Percentiles rank a stretch among this genome's conserved stretches.
Conservation (phyloP, 495 filamentous ascomycete genomes). For the Recurvomyces mirabilis region DNA sequence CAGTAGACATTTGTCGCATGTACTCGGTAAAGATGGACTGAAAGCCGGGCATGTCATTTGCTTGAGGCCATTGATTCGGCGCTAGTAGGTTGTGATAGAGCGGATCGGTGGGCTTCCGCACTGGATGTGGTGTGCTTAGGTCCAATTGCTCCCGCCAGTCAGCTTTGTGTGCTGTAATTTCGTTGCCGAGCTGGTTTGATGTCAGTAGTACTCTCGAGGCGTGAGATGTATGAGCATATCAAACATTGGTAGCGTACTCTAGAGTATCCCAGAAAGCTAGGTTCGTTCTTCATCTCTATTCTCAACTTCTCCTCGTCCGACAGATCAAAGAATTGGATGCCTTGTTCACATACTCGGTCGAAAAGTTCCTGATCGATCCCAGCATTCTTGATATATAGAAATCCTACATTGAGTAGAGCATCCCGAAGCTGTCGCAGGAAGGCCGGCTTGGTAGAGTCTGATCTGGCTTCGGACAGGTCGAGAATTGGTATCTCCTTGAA, state of each 20-base stretch:
- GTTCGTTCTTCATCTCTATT: conserved; percentile 80
- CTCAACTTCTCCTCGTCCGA: conserved; percentile 66
- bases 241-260: conserved; percentile 17
- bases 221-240: too few species aligned
- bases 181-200: conserved; percentile 29
- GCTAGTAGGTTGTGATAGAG: conserved; percentile 69
- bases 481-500: conserved; percentile 76
- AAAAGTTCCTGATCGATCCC: conserved; percentile 59
- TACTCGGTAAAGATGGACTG: conserved; percentile 59
- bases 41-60: conserved; percentile 57
- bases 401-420: conserved; percentile 82
- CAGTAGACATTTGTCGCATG: conserved; percentile 55
- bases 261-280: conserved; percentile 33
- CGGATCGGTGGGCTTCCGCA: conserved; percentile 52
- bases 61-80: conserved; percentile 84
- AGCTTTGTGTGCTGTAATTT: conserved; percentile 31
- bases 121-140: conserved; percentile 62
- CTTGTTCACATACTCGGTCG: conserved; percentile 55
- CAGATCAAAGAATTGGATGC: conserved; percentile 68
- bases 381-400: conserved; percentile 81
- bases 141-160: conserved; percentile 88
- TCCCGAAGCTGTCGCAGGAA: conserved; percentile 66
- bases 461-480: conserved; percentile 55
- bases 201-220: too few species aligned
- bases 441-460: conserved; percentile 55